phyloP scores from a whole-genome alignment of 352 stramenopile species.

The Salisapilia sapeloensis region DNA sequence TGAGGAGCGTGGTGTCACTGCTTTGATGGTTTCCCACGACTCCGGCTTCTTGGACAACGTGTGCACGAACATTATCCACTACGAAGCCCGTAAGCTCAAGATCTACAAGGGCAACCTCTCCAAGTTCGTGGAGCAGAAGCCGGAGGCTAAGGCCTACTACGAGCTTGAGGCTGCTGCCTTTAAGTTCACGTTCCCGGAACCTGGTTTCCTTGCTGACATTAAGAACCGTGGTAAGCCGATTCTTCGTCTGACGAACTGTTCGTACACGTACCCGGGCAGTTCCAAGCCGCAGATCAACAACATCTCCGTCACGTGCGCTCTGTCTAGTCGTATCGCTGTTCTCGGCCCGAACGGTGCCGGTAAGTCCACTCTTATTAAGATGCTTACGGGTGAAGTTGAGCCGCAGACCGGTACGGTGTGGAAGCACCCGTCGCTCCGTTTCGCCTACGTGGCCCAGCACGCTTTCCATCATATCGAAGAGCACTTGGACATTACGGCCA shows the following conservation, averaged over 20 bases:
- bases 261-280: conserved; percentile 67
- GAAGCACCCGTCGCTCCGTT: conserved; percentile 81
- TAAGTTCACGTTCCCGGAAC: conserved; percentile 78
- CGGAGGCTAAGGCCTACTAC: conserved; percentile 81
- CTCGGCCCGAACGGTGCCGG: conserved; percentile 86
- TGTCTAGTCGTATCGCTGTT: conserved; percentile 64
- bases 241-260: conserved; percentile 76
- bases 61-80: conserved; percentile 96
- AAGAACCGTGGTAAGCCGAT: conserved; percentile 86
- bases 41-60: conserved; percentile 95
- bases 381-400: conserved; percentile 78
- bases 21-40: conserved; percentile 94
- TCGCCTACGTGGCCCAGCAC: conserved; percentile 95
- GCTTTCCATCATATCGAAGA: conserved; percentile 96
- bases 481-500: conserved; percentile 90
- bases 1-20: conserved; percentile 76
- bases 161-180: conserved; percentile 71
- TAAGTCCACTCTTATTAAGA: conserved; percentile 95
- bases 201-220: conserved; percentile 78
- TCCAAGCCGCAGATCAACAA: conserved; percentile 73
- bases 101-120: conserved; percentile 80
- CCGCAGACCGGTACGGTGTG: conserved; percentile 50
- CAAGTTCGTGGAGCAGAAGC: conserved; percentile 72
- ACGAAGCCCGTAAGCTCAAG: conserved; percentile 87
- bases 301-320: conserved; percentile 60